These are phyloP conservation scores for Orbilia brochopaga DNA, from an alignment of 2,329 filamentous ascomycete species.

Conservation along the genomic window DNA sequence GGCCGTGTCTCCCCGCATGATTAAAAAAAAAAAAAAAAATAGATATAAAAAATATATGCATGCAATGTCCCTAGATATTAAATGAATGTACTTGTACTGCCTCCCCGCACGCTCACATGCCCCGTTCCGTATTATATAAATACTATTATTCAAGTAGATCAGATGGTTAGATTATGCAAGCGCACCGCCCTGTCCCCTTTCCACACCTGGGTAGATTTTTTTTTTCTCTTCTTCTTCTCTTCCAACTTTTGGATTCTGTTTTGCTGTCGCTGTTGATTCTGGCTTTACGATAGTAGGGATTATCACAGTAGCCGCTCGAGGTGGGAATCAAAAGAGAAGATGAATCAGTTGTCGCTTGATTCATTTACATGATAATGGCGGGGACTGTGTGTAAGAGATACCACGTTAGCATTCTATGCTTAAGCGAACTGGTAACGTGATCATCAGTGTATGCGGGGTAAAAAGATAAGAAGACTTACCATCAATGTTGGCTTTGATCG, in stretches of 20 bases:
- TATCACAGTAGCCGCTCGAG: slow-evolving; percentile 60
- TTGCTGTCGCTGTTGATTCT: neutral
- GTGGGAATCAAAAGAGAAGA: neutral
- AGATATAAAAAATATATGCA: neutral
- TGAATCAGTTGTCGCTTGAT: neutral
- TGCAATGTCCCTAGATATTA: slow-evolving; percentile 55
- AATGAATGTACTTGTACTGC: slow-evolving; percentile 64
- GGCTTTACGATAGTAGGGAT: neutral
- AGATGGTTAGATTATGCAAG: too few species aligned
- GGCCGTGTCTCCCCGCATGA: neutral
- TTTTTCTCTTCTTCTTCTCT: neutral
- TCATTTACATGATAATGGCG: slow-evolving; percentile 61
- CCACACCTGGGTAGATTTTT: neutral
- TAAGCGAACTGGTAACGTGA: neutral
- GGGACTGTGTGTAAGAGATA: slow-evolving; percentile 56
- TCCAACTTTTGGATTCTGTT: neutral
- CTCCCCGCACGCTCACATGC: too few species aligned
- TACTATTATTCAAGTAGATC: too few species aligned
- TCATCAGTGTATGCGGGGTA: neutral
- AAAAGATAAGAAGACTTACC: slow-evolving; percentile 59
- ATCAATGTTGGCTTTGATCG: slow-evolving; percentile 97
- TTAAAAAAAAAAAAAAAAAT: slow-evolving; percentile 1
- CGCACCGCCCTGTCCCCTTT: too few species aligned
- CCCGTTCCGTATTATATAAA: too few species aligned
- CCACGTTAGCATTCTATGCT: slow-evolving; percentile 26